Conservation (phyloP, 768 basidiomycete genomes). For the Mycena sanguinolenta region DNA sequence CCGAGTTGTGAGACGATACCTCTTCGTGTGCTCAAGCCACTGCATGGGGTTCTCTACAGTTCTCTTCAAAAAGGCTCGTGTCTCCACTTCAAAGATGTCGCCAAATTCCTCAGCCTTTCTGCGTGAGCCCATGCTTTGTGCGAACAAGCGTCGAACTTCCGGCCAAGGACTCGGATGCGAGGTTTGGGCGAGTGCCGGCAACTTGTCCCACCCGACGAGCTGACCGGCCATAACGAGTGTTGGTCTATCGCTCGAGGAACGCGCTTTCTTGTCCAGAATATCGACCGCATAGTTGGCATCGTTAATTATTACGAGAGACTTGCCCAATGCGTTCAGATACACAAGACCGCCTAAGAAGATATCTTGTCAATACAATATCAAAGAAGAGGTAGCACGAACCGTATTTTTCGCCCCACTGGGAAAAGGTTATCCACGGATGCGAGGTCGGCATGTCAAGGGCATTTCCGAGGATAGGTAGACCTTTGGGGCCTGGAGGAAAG, state of each 20-base stretch:
- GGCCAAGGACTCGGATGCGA: neutral
- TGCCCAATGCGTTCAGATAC: neutral
- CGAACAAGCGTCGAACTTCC: neutral
- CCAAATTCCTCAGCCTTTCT: neutral
- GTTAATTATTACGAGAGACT: neutral
- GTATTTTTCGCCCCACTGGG: neutral
- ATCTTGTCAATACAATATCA: neutral
- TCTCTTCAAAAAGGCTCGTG: neutral
- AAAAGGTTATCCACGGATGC: constrained; percentile 2
- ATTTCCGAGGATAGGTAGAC: neutral
- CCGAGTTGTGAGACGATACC: neutral
- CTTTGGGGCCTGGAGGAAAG: neutral
- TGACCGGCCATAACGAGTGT: neutral
- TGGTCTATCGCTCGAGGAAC: neutral
- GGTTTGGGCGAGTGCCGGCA: neutral
- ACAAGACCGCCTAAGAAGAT: neutral
- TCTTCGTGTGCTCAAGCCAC: neutral
- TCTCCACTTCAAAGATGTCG: neutral
- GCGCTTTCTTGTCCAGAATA: neutral
- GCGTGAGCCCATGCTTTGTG: neutral
- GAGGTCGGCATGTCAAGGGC: neutral
- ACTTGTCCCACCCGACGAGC: neutral
- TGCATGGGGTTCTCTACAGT: neutral
- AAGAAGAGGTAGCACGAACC: neutral
- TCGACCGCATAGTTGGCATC: neutral